phyloP scores from a whole-genome alignment of 176 grass and related monocot species.

The Aegilops tauschii region DNA sequence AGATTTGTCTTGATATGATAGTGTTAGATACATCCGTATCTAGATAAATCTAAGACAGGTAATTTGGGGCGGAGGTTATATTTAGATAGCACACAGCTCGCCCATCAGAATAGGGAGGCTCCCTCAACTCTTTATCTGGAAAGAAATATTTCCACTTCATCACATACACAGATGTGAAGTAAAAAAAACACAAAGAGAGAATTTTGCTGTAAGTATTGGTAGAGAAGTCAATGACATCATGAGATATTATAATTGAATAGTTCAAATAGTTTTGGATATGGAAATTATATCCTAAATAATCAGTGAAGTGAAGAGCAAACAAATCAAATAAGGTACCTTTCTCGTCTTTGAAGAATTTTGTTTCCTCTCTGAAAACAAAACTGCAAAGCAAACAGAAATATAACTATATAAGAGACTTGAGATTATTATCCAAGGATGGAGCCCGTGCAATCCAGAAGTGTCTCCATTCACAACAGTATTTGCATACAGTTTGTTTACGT shows the following conservation, averaged over 20 bases:
- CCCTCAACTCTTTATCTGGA: conserved; percentile 58
- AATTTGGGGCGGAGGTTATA: background rate
- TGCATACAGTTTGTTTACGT: background rate
- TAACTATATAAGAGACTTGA: background rate
- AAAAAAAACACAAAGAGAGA: conserved; percentile 63
- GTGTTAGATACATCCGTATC: no score
- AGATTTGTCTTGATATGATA: no score
- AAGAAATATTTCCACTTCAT: conserved; percentile 84
- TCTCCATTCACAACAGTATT: background rate
- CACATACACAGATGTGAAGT: conserved; percentile 71
- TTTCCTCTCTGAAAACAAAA: conserved; percentile 79
- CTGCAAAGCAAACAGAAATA: conserved; percentile 42
- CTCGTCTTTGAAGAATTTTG: conserved; percentile 62
- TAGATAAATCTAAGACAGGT: no score
- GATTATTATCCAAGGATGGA: background rate
- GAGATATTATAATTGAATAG: no score
- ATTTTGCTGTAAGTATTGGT: conserved; percentile 43
- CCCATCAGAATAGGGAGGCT: conserved; percentile 73
- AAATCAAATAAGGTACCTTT: conserved; percentile 30
- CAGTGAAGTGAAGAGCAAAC: no score
- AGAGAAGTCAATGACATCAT: conserved; percentile 1
- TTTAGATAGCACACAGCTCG: conserved; percentile 82
- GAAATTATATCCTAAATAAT: no score
- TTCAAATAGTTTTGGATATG: no score
- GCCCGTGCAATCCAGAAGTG: background rate